Conservation (phyloP, 345 rosid genomes). For the Cardiospermum halicacabum region DNA sequence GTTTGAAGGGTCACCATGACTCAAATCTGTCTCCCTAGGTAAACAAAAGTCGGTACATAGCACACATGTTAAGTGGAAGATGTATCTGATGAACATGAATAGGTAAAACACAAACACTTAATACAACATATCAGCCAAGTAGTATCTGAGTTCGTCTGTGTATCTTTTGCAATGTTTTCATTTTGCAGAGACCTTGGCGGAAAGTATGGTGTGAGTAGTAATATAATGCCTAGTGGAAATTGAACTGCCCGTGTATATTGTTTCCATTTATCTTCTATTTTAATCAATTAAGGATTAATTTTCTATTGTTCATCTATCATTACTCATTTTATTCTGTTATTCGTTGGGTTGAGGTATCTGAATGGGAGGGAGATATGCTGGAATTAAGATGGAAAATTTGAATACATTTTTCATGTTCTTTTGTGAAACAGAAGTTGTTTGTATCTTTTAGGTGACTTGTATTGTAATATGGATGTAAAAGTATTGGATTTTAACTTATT, state of each 20-base stretch:
- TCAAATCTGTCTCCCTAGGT: not conserved
- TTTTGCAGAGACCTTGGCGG: too few species aligned
- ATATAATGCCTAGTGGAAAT: too few species aligned
- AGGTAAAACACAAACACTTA: too few species aligned
- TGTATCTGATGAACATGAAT: too few species aligned
- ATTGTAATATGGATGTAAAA: not conserved
- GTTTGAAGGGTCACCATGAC: not conserved
- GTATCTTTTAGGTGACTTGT: not conserved
- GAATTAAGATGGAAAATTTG: not conserved
- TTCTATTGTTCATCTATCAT: not conserved
- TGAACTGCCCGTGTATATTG: too few species aligned
- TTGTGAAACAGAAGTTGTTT: not conserved
- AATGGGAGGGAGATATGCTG: not conserved
- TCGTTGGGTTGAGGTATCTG: not conserved
- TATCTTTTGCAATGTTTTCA: too few species aligned
- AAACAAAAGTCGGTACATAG: too few species aligned
- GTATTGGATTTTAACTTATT: not conserved
- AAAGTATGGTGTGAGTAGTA: too few species aligned
- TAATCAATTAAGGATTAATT: not conserved
- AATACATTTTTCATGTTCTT: not conserved
- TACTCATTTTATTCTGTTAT: not conserved
- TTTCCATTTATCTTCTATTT: too few species aligned
- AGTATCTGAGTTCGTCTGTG: too few species aligned
- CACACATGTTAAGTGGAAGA: too few species aligned
- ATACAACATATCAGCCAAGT: too few species aligned